A percentile compares a stretch with the other conserved stretches of the same genome.
These are phyloP conservation scores for Phytopythium chamaehyphon DNA, from an alignment of 352 stramenopile genomes.

Conservation along the genomic window DNA sequence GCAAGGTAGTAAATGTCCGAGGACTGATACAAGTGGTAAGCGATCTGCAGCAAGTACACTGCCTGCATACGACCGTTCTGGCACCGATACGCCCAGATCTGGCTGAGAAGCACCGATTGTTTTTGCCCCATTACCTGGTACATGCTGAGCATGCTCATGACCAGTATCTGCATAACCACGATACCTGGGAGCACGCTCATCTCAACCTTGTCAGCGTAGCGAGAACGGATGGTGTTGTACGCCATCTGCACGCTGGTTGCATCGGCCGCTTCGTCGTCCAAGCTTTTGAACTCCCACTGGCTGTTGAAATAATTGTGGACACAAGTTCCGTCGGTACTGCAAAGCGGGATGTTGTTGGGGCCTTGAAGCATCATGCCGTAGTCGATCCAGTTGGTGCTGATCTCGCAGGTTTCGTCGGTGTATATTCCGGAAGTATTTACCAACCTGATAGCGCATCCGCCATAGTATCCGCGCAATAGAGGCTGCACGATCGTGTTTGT, in stretches of 20 bases:
- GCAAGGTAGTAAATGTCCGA: constrained; percentile 27
- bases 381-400: constrained; percentile 15
- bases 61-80: constrained; percentile 16
- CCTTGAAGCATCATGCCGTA: constrained; percentile 26
- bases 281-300: constrained; percentile 15
- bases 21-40: constrained; percentile 21
- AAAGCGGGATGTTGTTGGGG: constrained; percentile 20
- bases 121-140: constrained; percentile 26
- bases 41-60: constrained; percentile 19
- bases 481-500: constrained; percentile 18
- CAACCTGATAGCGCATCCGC: constrained; percentile 12
- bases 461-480: constrained; percentile 20
- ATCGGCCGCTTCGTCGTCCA: constrained; percentile 11
- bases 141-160: constrained; percentile 16
- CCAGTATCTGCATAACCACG: constrained; percentile 7
- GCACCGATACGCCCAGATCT: constrained; percentile 22
- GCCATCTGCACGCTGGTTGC: neutral
- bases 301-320: constrained; percentile 33
- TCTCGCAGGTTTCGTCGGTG: constrained; percentile 12
- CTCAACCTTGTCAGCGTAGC: constrained; percentile 5
- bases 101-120: constrained; percentile 15
- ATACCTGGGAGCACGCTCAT: constrained; percentile 3
- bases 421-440: constrained; percentile 22
- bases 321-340: constrained; percentile 15
- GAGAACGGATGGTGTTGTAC: constrained; percentile 8